These are phyloP conservation scores for Nicotiana attenuata DNA, from an alignment of 257 asterid species.

Conservation along the genomic window DNA sequence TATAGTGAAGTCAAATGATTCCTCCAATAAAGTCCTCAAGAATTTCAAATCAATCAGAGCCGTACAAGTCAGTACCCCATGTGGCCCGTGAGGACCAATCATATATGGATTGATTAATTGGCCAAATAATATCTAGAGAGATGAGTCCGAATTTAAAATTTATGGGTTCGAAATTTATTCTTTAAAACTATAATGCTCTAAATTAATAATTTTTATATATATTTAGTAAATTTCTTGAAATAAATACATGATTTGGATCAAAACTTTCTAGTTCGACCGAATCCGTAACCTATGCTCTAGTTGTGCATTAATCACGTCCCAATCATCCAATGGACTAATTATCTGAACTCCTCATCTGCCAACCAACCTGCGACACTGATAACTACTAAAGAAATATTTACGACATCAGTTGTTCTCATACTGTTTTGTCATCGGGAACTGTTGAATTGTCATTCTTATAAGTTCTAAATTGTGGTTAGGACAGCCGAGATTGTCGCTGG, in stretches of 20 bases:
- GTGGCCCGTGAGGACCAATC: neutral
- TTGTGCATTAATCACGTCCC: neutral
- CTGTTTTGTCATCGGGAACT: no score
- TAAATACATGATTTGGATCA: no score
- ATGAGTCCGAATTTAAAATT: rapidly evolving
- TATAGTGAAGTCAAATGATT: neutral
- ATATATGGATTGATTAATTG: neutral
- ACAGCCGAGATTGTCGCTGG: neutral
- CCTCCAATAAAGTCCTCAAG: neutral
- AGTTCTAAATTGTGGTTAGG: neutral
- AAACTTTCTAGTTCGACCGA: no score
- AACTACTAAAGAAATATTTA: no score
- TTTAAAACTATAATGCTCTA: no score
- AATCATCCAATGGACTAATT: neutral
- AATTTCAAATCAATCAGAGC: neutral
- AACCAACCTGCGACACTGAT: neutral
- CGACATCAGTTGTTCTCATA: no score
- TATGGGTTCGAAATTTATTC: no score
- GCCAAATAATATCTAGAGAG: neutral
- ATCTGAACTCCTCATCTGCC: neutral
- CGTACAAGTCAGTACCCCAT: conserved; percentile 6
- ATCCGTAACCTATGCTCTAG: no score
- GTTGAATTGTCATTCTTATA: neutral
- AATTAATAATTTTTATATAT: no score
- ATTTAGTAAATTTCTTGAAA: no score